Conservation (phyloP, 2,329 filamentous ascomycete species). For the Dactylellina sp. region DNA sequence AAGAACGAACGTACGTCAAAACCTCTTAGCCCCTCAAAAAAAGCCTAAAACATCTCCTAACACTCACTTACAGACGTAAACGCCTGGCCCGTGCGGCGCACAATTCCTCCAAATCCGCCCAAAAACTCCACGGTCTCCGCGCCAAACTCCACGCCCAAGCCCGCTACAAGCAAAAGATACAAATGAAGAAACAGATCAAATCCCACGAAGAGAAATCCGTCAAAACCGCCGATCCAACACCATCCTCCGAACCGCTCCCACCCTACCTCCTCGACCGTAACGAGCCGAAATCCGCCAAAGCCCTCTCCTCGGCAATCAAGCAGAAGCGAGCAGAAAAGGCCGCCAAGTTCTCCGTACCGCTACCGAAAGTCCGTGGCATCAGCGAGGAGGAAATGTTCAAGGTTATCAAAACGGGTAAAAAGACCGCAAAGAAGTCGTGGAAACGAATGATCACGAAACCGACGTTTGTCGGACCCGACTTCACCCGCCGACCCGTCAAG, state of each 20-base stretch:
- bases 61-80: conserved; percentile 73
- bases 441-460: conserved; percentile 78
- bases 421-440: conserved; percentile 83
- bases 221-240: conserved; percentile 81
- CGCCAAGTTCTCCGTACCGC: conserved; percentile 88
- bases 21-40: not conserved
- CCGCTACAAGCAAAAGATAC: conserved; percentile 96
- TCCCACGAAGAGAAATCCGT: conserved; percentile 96
- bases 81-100: conserved; percentile 87
- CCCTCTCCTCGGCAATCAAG: conserved; percentile 72
- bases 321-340: conserved; percentile 95
- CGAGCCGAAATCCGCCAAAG: conserved; percentile 72
- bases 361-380: conserved; percentile 94
- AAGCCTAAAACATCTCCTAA: not conserved
- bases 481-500: conserved; percentile 88
- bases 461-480: conserved; percentile 90
- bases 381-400: conserved; percentile 98
- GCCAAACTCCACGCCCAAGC: conserved; percentile 95
- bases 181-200: conserved; percentile 95
- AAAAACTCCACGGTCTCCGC: conserved; percentile 89
- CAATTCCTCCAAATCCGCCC: conserved; percentile 86
- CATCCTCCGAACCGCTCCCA: conserved; percentile 86
- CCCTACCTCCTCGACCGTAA: conserved; percentile 93
- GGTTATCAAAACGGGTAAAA: conserved; percentile 95
- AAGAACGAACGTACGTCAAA: conserved; percentile 73